Conservation (phyloP, 2,329 filamentous ascomycete genomes). For the Myriangium duriaei region DNA sequence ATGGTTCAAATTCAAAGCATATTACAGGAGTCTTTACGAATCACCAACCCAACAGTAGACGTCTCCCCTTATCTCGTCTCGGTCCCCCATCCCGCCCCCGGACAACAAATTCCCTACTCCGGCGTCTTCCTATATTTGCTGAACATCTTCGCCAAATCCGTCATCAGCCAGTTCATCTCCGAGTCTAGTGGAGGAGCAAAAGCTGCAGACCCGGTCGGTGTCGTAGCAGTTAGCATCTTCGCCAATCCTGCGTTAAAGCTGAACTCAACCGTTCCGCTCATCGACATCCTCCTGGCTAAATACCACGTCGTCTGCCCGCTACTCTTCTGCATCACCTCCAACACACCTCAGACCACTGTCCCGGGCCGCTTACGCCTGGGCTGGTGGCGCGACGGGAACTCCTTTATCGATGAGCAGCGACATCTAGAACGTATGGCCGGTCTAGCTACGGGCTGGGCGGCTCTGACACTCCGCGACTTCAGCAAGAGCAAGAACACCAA, state of each 20-base stretch:
- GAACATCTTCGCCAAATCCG: constrained; percentile 61
- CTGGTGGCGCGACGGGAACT: constrained; percentile 46
- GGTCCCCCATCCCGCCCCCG: constrained; percentile 25
- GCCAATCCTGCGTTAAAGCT: constrained; percentile 47
- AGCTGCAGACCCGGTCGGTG: constrained; percentile 63
- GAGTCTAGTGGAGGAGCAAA: constrained; percentile 28
- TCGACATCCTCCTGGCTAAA: constrained; percentile 81
- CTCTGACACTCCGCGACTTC: constrained; percentile 74
- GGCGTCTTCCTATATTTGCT: constrained; percentile 61
- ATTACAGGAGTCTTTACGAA: constrained; percentile 32
- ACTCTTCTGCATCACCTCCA: constrained; percentile 70
- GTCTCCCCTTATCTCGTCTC: constrained; percentile 28
- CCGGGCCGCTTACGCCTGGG: constrained; percentile 56
- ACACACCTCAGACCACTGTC: constrained; percentile 50
- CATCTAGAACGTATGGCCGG: constrained; percentile 77
- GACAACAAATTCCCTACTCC: constrained; percentile 40
- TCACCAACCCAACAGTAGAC: constrained; percentile 18
- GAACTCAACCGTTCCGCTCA: constrained; percentile 50
- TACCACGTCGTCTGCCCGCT: constrained; percentile 69
- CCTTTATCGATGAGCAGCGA: constrained; percentile 53
- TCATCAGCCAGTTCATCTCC: constrained; percentile 48
- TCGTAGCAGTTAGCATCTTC: constrained; percentile 63
- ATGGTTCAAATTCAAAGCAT: constrained; percentile 38
- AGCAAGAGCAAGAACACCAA: constrained; percentile 54
- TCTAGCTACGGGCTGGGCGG: constrained; percentile 70